Conservation (phyloP, 345 rosid species). For the Rhizophora apiculata region DNA sequence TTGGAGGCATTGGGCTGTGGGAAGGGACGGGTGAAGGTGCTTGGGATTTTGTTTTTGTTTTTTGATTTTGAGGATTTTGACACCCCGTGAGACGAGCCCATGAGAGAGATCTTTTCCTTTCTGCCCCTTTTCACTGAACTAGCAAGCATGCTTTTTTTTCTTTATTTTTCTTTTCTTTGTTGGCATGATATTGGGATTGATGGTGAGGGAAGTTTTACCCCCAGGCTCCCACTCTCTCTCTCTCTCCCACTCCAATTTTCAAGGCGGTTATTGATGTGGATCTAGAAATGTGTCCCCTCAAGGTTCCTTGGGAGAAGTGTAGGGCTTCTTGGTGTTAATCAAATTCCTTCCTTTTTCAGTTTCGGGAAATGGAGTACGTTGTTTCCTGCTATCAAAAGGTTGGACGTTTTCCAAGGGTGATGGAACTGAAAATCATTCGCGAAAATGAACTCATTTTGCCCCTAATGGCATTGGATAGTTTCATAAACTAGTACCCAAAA, state of each 20-base stretch:
- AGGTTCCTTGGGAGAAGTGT: constrained; percentile 39
- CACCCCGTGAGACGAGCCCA: no score
- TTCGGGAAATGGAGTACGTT: constrained; percentile 42
- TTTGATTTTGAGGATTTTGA: no score
- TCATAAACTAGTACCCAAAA: no score
- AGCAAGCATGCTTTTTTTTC: constrained; percentile 2
- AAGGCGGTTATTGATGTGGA: constrained; percentile 46
- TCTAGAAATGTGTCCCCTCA: constrained; percentile 44
- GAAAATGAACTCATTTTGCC: no score
- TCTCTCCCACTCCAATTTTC: constrained; percentile 36
- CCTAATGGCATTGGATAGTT: no score
- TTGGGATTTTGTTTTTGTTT: constrained; percentile 1
- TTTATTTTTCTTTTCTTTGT: constrained; percentile 13
- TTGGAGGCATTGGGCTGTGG: constrained; percentile 40
- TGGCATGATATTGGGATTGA: constrained; percentile 44
- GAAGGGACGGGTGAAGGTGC: constrained; percentile 26
- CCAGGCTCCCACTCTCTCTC: background rate
- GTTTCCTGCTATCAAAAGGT: constrained; percentile 13
- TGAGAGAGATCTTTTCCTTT: background rate
- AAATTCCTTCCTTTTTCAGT: constrained; percentile 24
- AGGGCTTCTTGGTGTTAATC: constrained; percentile 29
- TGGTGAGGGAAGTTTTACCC: constrained; percentile 20
- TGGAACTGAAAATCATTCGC: no score
- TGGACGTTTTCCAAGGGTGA: background rate
- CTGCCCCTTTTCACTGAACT: background rate